These are phyloP conservation scores for Chlorella ohadii DNA, from an alignment of 139 green algal species.

Conservation along the genomic window DNA sequence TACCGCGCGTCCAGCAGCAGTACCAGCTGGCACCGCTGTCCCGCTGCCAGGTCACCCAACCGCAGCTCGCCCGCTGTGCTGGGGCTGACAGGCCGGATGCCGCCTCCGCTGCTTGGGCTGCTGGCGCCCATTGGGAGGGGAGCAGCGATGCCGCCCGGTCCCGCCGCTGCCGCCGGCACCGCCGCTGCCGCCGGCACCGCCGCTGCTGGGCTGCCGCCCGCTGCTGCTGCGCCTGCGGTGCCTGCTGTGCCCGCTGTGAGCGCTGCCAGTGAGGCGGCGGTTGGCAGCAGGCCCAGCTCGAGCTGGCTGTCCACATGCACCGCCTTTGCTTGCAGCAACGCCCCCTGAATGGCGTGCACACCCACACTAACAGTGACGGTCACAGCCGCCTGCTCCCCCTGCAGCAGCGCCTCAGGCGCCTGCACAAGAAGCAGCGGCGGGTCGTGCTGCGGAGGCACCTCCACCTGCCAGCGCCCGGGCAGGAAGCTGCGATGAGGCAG, in stretches of 20 bases:
- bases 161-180: background rate
- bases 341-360: background rate
- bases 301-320: constrained; percentile 21
- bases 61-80: background rate
- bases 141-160: too few relatives aligned
- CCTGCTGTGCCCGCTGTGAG: background rate
- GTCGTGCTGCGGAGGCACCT: constrained; percentile 27
- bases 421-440: constrained; percentile 27
- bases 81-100: too few relatives aligned
- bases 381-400: constrained; percentile 23
- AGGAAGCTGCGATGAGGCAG: background rate
- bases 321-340: background rate
- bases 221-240: background rate
- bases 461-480: background rate
- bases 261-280: background rate
- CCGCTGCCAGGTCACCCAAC: background rate
- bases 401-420: constrained; percentile 10
- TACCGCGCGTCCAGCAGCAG: constrained; percentile 33
- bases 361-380: background rate
- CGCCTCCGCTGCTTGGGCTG: too few relatives aligned
- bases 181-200: background rate
- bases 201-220: background rate
- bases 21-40: background rate
- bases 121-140: too few relatives aligned
- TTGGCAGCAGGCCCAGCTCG: background rate